Evolutionary conservation across 2,329 filamentous ascomycete species (phyloP), one percentile per base, ranked within the genome.

Genomic region (Sordariomycetes sp.): DNA sequence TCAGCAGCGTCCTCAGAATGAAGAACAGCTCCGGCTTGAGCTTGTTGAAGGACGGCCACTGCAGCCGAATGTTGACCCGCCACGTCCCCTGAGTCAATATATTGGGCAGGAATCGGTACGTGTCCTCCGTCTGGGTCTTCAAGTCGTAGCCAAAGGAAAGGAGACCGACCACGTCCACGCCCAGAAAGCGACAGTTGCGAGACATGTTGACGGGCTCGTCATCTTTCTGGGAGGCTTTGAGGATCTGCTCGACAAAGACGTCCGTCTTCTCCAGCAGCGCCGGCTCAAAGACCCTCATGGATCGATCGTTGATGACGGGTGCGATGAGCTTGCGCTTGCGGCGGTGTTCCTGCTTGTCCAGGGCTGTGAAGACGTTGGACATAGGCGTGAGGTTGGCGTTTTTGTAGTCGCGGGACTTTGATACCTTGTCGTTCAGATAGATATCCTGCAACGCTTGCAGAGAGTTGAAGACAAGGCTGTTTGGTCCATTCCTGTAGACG

Each of bases 341-440:
- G n/a, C 21, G 21, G 21, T 24, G 21, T n/a, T 8, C 8, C 8
- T 8, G 21, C n/a, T 24, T 24, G 21, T 74, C 81, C 43, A 74
- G 66, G 42, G n/a, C n/a, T n/a, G n/a, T n/a, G n/a, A n/a, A n/a
- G n/a, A n/a, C n/a, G n/a, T n/a, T n/a, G n/a, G n/a, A n/a, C n/a
- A n/a, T n/a, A n/a, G n/a, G n/a, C n/a, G n/a, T n/a, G n/a, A n/a
- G n/a, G n/a, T n/a, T n/a, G n/a, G n/a, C n/a, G n/a, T n/a, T n/a
- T n/a, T n/a, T n/a, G n/a, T n/a, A n/a, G n/a, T n/a, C n/a, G n/a
- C n/a, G n/a, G n/a, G n/a, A n/a, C n/a, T n/a, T n/a, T n/a, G n/a
- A n/a, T n/a, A n/a, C n/a, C n/a, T n/a, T n/a, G n/a, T n/a, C n/a
- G n/a, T n/a, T n/a, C n/a, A n/a, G n/a, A n/a, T n/a, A n/a, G n/a